phyloP scores from a whole-genome alignment of 768 basidiomycete species.

The Calvatia gigantea region DNA sequence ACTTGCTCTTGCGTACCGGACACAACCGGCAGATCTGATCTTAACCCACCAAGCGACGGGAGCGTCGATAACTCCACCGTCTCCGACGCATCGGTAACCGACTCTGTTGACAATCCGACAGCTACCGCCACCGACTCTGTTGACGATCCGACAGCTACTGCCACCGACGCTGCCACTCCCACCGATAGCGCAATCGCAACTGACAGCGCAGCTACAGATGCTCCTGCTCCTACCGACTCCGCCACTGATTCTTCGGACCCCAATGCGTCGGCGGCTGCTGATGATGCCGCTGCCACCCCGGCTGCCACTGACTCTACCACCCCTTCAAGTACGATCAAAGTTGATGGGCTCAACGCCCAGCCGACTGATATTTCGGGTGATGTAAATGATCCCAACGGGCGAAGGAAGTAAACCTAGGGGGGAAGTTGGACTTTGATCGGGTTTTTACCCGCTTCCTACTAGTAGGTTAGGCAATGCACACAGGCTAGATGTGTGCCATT shows the following conservation, averaged over 20 bases:
- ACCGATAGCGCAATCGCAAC: constrained; percentile 14
- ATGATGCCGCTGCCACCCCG: constrained; percentile 12
- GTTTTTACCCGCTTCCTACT: background rate
- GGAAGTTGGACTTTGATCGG: background rate
- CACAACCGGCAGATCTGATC: constrained; percentile 14
- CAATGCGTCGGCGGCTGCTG: background rate
- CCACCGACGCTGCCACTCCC: constrained; percentile 1
- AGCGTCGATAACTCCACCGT: constrained; percentile 2
- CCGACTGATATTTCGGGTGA: constrained; percentile 26
- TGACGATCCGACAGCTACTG: constrained; percentile 11
- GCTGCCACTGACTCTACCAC: constrained; percentile 12
- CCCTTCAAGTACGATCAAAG: constrained; percentile 13
- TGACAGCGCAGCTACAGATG: constrained; percentile 7
- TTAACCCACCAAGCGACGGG: constrained; percentile 4
- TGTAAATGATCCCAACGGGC: constrained; percentile 27
- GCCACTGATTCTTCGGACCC: constrained; percentile 5
- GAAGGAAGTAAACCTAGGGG: constrained; percentile 4
- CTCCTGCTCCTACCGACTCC: constrained; percentile 10
- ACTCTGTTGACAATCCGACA: background rate
- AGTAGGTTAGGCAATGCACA: background rate
- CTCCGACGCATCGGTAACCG: constrained; percentile 1
- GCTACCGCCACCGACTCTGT: constrained; percentile 4
- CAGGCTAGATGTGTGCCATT: background rate
- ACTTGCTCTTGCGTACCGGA: constrained; percentile 35
- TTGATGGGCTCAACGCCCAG: too few species aligned